Evolutionary conservation across 108 stramenopile genomes (phyloP).

Genomic region (Cylindrotheca fusiformis): DNA sequence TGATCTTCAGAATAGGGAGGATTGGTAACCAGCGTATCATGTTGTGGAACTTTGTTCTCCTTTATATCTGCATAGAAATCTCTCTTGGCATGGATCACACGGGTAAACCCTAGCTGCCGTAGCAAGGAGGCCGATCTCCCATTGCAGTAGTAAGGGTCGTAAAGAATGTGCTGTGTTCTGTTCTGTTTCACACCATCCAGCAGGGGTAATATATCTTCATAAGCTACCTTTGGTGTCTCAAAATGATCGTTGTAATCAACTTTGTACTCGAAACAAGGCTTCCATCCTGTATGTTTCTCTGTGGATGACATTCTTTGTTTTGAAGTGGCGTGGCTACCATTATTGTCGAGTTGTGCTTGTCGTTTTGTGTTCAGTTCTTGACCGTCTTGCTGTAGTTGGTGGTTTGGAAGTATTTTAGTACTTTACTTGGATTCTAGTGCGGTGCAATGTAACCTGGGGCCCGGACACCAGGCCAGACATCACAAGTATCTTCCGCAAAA

Average conservation of each 20-base stretch:
- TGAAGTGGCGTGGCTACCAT: no score
- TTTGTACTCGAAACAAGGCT: slow-evolving; percentile 31
- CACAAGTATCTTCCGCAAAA: no score
- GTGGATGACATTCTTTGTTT: neutral
- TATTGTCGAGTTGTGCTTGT: no score
- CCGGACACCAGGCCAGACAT: no score
- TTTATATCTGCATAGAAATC: slow-evolving; percentile 83
- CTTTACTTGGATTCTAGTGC: no score
- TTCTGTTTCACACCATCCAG: slow-evolving; percentile 27
- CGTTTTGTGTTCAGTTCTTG: no score
- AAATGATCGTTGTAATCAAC: slow-evolving; percentile 89
- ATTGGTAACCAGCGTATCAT: slow-evolving; percentile 87
- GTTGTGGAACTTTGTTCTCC: slow-evolving; percentile 48
- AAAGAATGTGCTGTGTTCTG: slow-evolving; percentile 34
- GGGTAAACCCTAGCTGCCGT: slow-evolving; percentile 47
- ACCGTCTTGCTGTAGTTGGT: no score
- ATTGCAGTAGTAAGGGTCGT: slow-evolving; percentile 86
- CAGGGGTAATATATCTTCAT: slow-evolving; percentile 52
- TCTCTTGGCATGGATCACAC: slow-evolving; percentile 64
- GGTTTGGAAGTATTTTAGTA: no score
- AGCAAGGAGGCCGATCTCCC: slow-evolving; percentile 46
- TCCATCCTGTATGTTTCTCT: neutral
- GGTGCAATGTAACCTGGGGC: no score
- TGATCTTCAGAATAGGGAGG: slow-evolving; percentile 88
- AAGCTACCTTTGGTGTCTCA: slow-evolving; percentile 67